These are phyloP conservation scores for Tulasnella sp. DNA, from an alignment of 768 basidiomycete species.

Conservation along the genomic window DNA sequence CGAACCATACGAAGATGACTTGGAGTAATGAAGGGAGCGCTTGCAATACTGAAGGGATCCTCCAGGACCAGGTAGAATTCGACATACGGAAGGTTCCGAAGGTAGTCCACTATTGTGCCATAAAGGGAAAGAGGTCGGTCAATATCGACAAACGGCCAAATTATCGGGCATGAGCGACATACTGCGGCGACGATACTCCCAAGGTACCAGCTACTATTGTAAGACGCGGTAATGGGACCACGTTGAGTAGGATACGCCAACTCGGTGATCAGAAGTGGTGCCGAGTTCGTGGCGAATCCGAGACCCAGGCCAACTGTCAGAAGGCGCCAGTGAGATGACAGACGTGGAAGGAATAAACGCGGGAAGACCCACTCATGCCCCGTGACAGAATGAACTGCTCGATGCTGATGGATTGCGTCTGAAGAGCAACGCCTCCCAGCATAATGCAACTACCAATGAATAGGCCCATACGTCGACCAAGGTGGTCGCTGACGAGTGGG, in stretches of 20 bases:
- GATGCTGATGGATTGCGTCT: conserved; percentile 37
- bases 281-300: conserved; percentile 46
- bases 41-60: conserved; percentile 49
- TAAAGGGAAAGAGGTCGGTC: not conserved
- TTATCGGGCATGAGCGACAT: not conserved
- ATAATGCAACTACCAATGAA: conserved; percentile 52
- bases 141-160: not conserved
- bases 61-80: conserved; percentile 23
- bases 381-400: conserved; percentile 47
- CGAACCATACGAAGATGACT: conserved; percentile 35
- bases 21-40: conserved; percentile 47
- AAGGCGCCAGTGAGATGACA: not conserved
- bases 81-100: conserved; percentile 31
- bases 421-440: conserved; percentile 50
- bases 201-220: conserved; percentile 61
- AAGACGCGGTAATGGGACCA: conserved; percentile 12
- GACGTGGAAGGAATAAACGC: not conserved
- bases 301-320: conserved; percentile 50
- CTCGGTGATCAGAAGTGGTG: conserved; percentile 8
- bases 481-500: conserved; percentile 45
- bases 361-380: conserved; percentile 27
- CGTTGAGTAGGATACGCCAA: conserved; percentile 59
- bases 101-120: conserved; percentile 29
- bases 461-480: conserved; percentile 50
- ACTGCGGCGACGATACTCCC: conserved; percentile 42